Conservation (phyloP, 345 rosid genomes). For the Salix koriyanagi region DNA sequence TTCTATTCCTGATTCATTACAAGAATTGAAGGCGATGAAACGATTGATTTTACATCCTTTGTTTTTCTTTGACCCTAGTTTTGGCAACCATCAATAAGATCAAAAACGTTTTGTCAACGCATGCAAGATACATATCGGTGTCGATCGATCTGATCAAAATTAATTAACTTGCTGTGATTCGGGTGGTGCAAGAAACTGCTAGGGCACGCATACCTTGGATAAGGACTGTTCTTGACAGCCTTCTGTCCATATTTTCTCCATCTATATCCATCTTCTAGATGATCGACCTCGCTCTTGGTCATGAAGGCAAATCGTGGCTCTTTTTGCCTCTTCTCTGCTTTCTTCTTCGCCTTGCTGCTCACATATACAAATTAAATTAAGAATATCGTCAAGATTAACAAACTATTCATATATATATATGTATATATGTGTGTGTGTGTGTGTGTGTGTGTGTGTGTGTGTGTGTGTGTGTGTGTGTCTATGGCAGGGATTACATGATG, state of each 20-base stretch:
- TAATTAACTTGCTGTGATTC: not conserved
- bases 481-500: not conserved
- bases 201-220: slow-evolving; percentile 20
- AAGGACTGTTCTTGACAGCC: slow-evolving; percentile 37
- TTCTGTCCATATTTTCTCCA: slow-evolving; percentile 39
- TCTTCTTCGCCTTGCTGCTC: slow-evolving; percentile 21
- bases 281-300: slow-evolving; percentile 38
- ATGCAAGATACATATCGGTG: not conserved
- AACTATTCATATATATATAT: too few species aligned
- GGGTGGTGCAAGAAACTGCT: slow-evolving; percentile 4
- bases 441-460: too few species aligned
- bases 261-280: slow-evolving; percentile 35
- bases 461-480: too few species aligned
- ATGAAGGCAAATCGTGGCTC: slow-evolving; percentile 36
- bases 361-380: not conserved
- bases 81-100: not conserved
- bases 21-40: not conserved
- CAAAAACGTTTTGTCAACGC: not conserved
- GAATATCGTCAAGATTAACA: not conserved
- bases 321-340: slow-evolving; percentile 24
- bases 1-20: not conserved
- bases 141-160: too few species aligned
- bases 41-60: not conserved
- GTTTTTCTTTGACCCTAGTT: not conserved
- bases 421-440: too few species aligned